Base-by-base conservation (phyloP, 371 early-diverging fungal genomes). In the Mucor piriformis region DNA sequence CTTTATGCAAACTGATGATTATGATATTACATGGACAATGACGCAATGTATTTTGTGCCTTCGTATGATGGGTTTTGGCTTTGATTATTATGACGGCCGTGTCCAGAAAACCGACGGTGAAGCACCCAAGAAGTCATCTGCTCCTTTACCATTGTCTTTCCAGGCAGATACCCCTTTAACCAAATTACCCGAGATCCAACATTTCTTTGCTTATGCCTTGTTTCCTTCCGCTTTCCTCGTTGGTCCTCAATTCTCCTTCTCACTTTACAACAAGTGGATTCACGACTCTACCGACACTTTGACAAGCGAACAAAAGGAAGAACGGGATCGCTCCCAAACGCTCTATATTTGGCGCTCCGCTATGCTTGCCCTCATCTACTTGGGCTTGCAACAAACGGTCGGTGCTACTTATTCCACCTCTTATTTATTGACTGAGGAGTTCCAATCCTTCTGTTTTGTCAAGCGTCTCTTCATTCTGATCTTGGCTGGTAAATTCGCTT, bases 241-340 rank as follows among this genome's bases (percentile, higher is more conserved):
- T 16, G 91, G 91, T 15, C 89, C 91, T 29, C 89, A 89, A 67
- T 88, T 89, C 67, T 86, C 89, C 29, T 91, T 84, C 66, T 78
- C 79, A 12, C 72, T 85, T 15, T 91, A 87, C 65, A 66, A 67
- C 25, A 79, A 77, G 49, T 86, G 82, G 73, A 50, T 64, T 12
- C 12, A 73, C 4, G 63, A 72, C 16, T 15, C 6, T 6, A n/a
- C 21, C 3, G 11, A 16, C 2, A 6, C 37, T 2, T 33, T 70
- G 72, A 46, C 59, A 67, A 16, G 3, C 15, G 52, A 52, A 10
- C 70, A 73, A 34, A 54, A 51, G 47, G 77, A 81, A 11, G 77
- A 81, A 59, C 58, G 64, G 13, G 58, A 77, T 61, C 78, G 72
- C 38, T 74, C 67, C 6, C 74, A 79, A 38, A 72, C 57, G 57